Evolutionary conservation across 2,329 filamentous ascomycete genomes (phyloP), one percentile per base, ranked within the genome.

Genomic region (Diplodia scrobiculata): DNA sequence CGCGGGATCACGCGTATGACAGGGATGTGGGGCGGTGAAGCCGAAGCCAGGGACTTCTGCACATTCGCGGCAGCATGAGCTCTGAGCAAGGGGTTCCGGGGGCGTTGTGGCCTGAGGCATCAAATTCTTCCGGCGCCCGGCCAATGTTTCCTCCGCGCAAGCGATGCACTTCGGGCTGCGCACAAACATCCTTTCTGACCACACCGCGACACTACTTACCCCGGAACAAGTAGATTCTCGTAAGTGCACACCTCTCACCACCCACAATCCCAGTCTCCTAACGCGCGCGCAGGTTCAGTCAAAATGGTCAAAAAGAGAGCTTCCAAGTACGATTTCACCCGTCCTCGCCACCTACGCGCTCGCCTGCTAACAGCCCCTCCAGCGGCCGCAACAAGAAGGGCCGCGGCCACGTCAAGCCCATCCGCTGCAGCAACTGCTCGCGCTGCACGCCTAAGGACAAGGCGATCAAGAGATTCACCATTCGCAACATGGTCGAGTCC

Each of bases 401-500:
- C 83, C 92, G 95, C 83, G 95, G 95, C 86, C 94, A 98, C 88
- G 92, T 96, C 85, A 99, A 99, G 89, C 96, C 95, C 80, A 97
- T 99, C 86, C 91, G 88, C 81, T 95, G 85, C 90, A 91, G 86
- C 84, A 92, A 89, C 88, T 95, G 85, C 89, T 92, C 85, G 76
- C 85, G 79, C 81, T 89, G 80, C 82, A 96, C 91, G 69, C 93
- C 93, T 82, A 99, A 99, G 90, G 95, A 99, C 81, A 99, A 99
- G 92, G 95, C 96, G 76, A 98, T 99, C 89, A 99, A 99, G 92
- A 89, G 95, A 85, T 99, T 99, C 88, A 99, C 95, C 85, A 91
- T 99, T 88, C 91, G 95, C 83, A 98, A 99, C 91, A 99, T 99
- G 95, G 95, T 99, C 75, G 95, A 99, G 86, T 97, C 93, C 79